phyloP scores from a whole-genome alignment of 1,139 yeast genomes.

The Suhomyces taliae region DNA sequence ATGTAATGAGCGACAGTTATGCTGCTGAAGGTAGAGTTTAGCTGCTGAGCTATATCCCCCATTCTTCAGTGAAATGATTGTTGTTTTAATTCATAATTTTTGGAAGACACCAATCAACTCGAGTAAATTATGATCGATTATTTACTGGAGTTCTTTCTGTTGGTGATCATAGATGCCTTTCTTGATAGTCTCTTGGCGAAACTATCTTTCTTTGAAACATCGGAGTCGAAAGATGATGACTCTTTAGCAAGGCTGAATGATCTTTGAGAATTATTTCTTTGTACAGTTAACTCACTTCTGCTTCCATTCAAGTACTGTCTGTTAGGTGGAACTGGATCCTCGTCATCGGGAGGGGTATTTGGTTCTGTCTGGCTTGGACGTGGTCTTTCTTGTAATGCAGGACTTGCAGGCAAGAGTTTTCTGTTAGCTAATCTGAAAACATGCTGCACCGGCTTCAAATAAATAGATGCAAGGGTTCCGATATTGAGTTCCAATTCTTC shows the following conservation, averaged over 20 bases:
- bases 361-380: background rate
- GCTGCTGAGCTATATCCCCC: too few relatives aligned
- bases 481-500: slow-evolving; percentile 83
- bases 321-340: slow-evolving; percentile 2
- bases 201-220: slow-evolving; percentile 21
- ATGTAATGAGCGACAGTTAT: too few relatives aligned
- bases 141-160: slow-evolving; percentile 15
- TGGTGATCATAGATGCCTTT: slow-evolving; percentile 33
- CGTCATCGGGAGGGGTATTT: slow-evolving; percentile 1
- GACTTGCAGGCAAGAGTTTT: slow-evolving; percentile 55
- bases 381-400: slow-evolving; percentile 52
- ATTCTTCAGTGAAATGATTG: too few relatives aligned
- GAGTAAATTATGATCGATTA: too few relatives aligned
- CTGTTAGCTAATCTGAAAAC: slow-evolving; percentile 71
- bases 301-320: slow-evolving; percentile 1
- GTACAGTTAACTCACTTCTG: slow-evolving; percentile 5
- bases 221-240: slow-evolving; percentile 17
- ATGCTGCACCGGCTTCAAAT: slow-evolving; percentile 76
- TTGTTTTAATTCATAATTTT: too few relatives aligned
- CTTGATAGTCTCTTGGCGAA: slow-evolving; percentile 32
- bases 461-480: slow-evolving; percentile 81
- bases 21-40: too few relatives aligned
- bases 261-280: slow-evolving; percentile 9
- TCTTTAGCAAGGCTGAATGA: slow-evolving; percentile 12
- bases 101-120: too few relatives aligned